Conservation (phyloP, 129 eudicot genomes). For the Flaveria sonorensis region DNA sequence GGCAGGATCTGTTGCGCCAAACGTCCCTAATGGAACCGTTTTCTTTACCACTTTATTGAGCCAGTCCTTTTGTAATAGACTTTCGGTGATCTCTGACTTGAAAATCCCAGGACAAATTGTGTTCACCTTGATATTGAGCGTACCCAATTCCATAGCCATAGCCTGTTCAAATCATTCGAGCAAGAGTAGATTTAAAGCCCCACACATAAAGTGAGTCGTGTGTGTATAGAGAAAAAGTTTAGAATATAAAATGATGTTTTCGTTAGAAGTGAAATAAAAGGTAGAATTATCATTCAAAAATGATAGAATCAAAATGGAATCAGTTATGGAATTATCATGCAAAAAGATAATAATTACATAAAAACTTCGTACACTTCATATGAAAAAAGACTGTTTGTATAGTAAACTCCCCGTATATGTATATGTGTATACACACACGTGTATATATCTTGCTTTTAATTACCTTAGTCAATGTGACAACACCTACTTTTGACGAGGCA, state of each 20-base stretch:
- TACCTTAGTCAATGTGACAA: constrained; percentile 51
- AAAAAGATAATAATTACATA: too few species aligned
- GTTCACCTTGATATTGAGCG: constrained; percentile 18
- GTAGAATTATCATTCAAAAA: too few species aligned
- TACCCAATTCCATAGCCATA: constrained; percentile 31
- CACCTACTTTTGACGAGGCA: constrained; percentile 59
- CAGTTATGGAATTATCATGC: too few species aligned
- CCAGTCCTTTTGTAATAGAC: constrained; percentile 22
- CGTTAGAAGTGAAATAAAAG: too few species aligned
- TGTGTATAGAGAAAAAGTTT: too few species aligned
- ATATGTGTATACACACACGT: too few species aligned
- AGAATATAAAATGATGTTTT: too few species aligned
- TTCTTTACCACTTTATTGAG: constrained; percentile 13
- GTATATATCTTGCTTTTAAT: neutral
- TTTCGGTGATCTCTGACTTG: constrained; percentile 26
- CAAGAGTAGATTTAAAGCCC: neutral
- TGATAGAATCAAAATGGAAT: neutral
- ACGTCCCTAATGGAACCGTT: constrained; percentile 17
- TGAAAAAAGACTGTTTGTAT: too few species aligned
- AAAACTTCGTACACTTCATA: too few species aligned
- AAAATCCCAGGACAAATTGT: constrained; percentile 20
- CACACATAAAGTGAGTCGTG: neutral
- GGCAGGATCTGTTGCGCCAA: constrained; percentile 27
- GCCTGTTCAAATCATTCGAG: constrained; percentile 11
- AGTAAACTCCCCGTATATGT: too few species aligned